A percentile compares a stretch with the other conserved stretches of the same genome.
These are phyloP conservation scores for Sordariomycetes sp. DNA, from an alignment of 2,329 filamentous ascomycete genomes.

Conservation along the genomic window DNA sequence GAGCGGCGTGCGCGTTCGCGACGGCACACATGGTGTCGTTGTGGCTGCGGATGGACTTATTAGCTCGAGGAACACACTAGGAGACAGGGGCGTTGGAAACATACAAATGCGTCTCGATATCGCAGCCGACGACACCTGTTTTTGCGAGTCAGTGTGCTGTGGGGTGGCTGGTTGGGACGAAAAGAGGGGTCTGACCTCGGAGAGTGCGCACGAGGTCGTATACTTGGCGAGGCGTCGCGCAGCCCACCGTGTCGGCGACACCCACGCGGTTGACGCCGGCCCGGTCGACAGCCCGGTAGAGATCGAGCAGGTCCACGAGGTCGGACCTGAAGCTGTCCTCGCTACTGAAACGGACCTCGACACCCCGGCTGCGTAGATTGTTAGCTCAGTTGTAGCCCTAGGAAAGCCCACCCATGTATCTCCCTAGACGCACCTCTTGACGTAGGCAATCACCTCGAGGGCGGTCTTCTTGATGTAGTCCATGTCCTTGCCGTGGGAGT, in stretches of 20 bases:
- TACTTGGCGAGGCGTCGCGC: slow-evolving; percentile 74
- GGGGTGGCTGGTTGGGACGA: not conserved
- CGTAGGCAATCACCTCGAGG: slow-evolving; percentile 58
- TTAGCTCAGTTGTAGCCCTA: not conserved
- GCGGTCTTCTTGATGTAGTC: slow-evolving; percentile 64
- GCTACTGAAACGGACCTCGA: slow-evolving; percentile 39
- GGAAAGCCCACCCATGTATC: not conserved
- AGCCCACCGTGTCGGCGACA: slow-evolving; percentile 86
- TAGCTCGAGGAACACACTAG: too few relatives aligned
- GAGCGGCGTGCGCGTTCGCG: slow-evolving; percentile 76
- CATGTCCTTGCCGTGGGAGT: slow-evolving; percentile 87
- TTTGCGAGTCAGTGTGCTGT: not conserved
- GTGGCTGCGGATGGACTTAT: slow-evolving; percentile 34
- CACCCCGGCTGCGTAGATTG: slow-evolving; percentile 6
- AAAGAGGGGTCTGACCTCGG: slow-evolving; percentile 25
- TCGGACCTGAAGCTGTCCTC: slow-evolving; percentile 82
- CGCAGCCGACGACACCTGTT: slow-evolving; percentile 35
- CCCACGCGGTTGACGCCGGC: slow-evolving; percentile 77
- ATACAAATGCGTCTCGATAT: slow-evolving; percentile 85
- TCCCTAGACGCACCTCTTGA: slow-evolving; percentile 5
- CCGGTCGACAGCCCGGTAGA: slow-evolving; percentile 76
- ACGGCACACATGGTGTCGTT: slow-evolving; percentile 88
- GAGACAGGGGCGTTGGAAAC: slow-evolving; percentile 43
- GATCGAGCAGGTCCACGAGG: slow-evolving; percentile 69
- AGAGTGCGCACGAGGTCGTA: slow-evolving; percentile 82